Percentiles rank a stretch among this genome's conserved stretches.
phyloP scores from a whole-genome alignment of 768 basidiomycete species.

The Suillus luteus region DNA sequence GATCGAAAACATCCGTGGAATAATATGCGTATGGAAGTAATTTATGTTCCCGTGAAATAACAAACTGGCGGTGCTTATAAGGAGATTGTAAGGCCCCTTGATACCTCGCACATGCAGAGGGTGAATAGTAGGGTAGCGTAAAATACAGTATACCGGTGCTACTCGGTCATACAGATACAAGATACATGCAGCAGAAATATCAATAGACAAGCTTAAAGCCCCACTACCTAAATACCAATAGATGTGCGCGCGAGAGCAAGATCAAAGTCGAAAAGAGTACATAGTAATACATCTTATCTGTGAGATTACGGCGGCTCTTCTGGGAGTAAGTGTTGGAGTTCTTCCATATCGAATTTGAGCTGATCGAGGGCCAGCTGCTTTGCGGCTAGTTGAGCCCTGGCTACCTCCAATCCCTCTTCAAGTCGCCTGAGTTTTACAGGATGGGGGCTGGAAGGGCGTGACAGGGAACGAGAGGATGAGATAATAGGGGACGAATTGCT shows the following conservation, averaged over 20 bases:
- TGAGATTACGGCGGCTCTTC: background rate
- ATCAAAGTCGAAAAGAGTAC: background rate
- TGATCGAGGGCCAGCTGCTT: conserved; percentile 26
- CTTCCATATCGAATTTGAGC: conserved; percentile 27
- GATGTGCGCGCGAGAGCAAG: background rate
- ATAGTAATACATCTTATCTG: background rate
- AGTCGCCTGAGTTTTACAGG: conserved; percentile 20
- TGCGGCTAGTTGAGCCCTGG: conserved; percentile 22
- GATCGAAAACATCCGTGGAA: conserved; percentile 44
- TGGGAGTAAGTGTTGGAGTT: conserved; percentile 14
- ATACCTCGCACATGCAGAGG: background rate
- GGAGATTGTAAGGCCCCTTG: background rate
- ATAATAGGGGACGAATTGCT: conserved; percentile 21
- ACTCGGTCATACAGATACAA: background rate
- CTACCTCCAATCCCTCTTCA: conserved; percentile 24
- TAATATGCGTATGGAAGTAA: conserved; percentile 38
- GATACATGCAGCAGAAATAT: background rate
- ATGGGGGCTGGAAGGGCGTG: conserved; percentile 20
- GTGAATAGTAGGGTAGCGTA: background rate
- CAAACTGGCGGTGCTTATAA: background rate
- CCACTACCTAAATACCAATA: background rate
- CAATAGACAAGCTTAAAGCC: background rate
- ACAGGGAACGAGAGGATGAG: background rate
- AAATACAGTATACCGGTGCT: background rate
- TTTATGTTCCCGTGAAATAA: conserved; percentile 37